These are phyloP conservation scores for Astragalus glycyphyllos DNA, from an alignment of 306 rosid genomes.

Conservation along the genomic window DNA sequence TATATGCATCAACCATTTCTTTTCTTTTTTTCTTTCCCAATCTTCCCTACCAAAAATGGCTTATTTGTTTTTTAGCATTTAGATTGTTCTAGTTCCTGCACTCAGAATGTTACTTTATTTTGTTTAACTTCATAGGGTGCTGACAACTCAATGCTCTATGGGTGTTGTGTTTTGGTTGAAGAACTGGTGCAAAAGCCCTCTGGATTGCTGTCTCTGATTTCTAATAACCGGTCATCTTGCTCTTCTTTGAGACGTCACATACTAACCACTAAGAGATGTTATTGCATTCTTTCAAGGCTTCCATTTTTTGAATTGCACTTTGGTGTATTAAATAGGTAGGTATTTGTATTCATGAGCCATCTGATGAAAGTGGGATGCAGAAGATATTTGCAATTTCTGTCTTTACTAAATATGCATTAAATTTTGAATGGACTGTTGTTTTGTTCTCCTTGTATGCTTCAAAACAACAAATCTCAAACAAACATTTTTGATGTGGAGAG, in stretches of 20 bases:
- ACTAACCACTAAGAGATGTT: slow-evolving; percentile 89
- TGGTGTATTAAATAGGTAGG: slow-evolving; percentile 91
- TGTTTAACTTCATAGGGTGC: slow-evolving; percentile 65
- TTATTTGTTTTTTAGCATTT: background rate
- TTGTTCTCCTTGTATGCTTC: background rate
- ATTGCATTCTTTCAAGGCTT: slow-evolving; percentile 91
- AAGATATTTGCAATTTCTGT: slow-evolving; percentile 34
- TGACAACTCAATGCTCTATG: slow-evolving; percentile 90
- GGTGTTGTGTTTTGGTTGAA: slow-evolving; percentile 95
- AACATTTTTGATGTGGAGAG: background rate
- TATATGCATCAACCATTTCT: slow-evolving; percentile 7
- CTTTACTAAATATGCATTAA: background rate
- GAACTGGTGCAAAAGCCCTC: slow-evolving; percentile 91
- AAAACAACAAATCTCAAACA: background rate
- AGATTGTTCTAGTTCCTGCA: slow-evolving; percentile 6
- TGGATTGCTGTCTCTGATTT: slow-evolving; percentile 80
- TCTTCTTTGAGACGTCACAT: slow-evolving; percentile 75
- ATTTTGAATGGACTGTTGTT: slow-evolving; percentile 34
- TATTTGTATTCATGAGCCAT: slow-evolving; percentile 22
- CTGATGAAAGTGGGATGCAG: slow-evolving; percentile 14
- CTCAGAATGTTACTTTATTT: slow-evolving; percentile 15
- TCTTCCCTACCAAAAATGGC: slow-evolving; percentile 16
- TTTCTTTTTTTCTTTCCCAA: slow-evolving; percentile 12
- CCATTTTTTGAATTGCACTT: slow-evolving; percentile 95
- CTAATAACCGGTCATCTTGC: slow-evolving; percentile 66